These are phyloP conservation scores for Xenosphaeropsis pyriputrescens DNA, from an alignment of 2,329 filamentous ascomycete species.

Conservation along the genomic window DNA sequence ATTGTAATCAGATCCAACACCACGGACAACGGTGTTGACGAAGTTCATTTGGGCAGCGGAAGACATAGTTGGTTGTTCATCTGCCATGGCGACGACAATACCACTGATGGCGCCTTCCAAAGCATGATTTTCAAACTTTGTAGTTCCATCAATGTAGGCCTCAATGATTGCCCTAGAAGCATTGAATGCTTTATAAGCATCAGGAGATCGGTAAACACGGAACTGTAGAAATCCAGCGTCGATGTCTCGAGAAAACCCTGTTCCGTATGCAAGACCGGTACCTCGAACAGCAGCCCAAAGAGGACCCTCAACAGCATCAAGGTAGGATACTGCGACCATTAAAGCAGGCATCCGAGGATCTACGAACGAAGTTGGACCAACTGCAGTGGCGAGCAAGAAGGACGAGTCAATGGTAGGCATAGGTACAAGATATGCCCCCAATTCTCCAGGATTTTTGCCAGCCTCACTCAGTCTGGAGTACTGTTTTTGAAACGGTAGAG, in stretches of 20 bases:
- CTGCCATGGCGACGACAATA: constrained; percentile 75
- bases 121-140: constrained; percentile 49
- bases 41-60: constrained; percentile 75
- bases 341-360: constrained; percentile 71
- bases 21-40: constrained; percentile 63
- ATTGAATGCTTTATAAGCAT: constrained; percentile 72
- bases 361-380: constrained; percentile 59
- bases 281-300: constrained; percentile 90
- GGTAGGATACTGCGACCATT: constrained; percentile 78
- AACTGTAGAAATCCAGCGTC: constrained; percentile 74
- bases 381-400: constrained; percentile 63
- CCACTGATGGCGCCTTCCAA: constrained; percentile 83
- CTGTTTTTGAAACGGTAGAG: constrained; percentile 58
- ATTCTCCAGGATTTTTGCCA: constrained; percentile 59
- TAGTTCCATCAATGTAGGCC: constrained; percentile 57
- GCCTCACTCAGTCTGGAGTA: constrained; percentile 59
- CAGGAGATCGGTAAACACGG: constrained; percentile 79
- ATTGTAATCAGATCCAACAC: constrained; percentile 63
- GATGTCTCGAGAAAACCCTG: constrained; percentile 61
- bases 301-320: constrained; percentile 86
- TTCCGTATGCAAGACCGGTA: constrained; percentile 84
- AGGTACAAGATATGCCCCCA: constrained; percentile 66
- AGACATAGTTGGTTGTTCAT: constrained; percentile 77
- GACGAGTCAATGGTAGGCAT: constrained; percentile 91
- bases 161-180: constrained; percentile 63